Evolutionary conservation across 2,329 filamentous ascomycete genomes (phyloP), one percentile per base, ranked within the genome.

Genomic region (Colletotrichum noveboracense): DNA sequence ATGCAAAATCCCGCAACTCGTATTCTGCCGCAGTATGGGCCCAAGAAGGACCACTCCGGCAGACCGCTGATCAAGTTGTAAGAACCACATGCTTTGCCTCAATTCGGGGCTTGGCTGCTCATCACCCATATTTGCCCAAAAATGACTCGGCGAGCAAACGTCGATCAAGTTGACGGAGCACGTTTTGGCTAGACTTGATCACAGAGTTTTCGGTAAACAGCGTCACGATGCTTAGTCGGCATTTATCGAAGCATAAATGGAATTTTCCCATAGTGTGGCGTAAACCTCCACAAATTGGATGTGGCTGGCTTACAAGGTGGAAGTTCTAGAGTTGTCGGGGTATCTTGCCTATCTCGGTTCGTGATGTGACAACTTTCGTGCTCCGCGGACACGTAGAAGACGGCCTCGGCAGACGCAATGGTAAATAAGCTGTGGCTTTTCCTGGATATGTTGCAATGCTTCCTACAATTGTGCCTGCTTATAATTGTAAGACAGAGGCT

Each of bases 301-400:
- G 34, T 38, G 36, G 16, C 36, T 5, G 14, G 36, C 36, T 18
- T 9, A 5, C 18, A 38, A 38, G 14, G 36, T 38, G 2, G 36
- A 2, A 38, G 36, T 8, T 3, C 2, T 4, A 48, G 43, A 52
- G 43, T 52, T 52, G 10, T 21, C n/a, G 6, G 1, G 6, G 7
- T 13, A 13, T 13, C 9, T 52, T 21, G 3, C 3, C 12, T 7
- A n/a, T 21, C n/a, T 21, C 12, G n/a, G 6, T 21, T 13, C 0
- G 43, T 52, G 43, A 21, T 13, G 10, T 52, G n/a, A 13, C 43
- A 52, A 13, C 21, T 7, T 21, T 52, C 43, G 43, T 13, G n/a
- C n/a, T 52, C n/a, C 16, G 10, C 2, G n/a, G 43, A 52, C 10
- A 21, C 43, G 10, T 52, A 13, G 12, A 21, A 52, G 43, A 21